phyloP scores from a whole-genome alignment of 768 basidiomycete species.

The Rubroboletus pulcherrimus region DNA sequence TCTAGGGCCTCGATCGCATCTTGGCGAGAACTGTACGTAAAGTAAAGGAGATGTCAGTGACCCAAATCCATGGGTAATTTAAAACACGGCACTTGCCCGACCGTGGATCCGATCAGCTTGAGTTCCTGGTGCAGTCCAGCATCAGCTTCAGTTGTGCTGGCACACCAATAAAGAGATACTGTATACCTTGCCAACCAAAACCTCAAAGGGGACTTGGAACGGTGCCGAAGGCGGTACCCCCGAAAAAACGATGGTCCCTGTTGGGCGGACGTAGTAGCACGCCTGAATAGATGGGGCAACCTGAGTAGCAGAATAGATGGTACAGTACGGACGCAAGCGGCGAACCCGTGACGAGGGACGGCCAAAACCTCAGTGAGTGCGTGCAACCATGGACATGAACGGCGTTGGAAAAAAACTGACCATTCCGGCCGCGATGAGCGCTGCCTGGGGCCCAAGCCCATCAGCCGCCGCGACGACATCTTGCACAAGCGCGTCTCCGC shows the following conservation, averaged over 20 bases:
- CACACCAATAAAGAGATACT: not conserved
- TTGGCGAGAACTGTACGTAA: constrained; percentile 33
- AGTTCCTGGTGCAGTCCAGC: constrained; percentile 14
- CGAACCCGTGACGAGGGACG: not conserved
- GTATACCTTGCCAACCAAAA: constrained; percentile 29
- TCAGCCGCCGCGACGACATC: constrained; percentile 37
- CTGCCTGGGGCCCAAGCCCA: constrained; percentile 44
- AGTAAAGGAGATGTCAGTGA: not conserved
- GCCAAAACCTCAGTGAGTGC: not conserved
- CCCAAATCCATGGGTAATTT: not conserved
- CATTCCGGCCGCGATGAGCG: constrained; percentile 19
- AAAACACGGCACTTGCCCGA: constrained; percentile 12
- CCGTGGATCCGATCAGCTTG: constrained; percentile 17
- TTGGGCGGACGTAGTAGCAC: constrained; percentile 41
- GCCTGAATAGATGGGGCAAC: constrained; percentile 41
- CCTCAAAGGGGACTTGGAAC: constrained; percentile 29
- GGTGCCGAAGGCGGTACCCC: constrained; percentile 35
- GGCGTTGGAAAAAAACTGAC: constrained; percentile 6
- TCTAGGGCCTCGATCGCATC: constrained; percentile 47
- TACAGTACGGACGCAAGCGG: not conserved
- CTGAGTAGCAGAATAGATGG: not conserved
- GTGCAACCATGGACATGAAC: not conserved
- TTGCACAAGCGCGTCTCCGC: constrained; percentile 34
- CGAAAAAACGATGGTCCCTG: constrained; percentile 40
- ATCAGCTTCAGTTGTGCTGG: not conserved